Evolutionary conservation across 2,329 filamentous ascomycete genomes (phyloP).

Genomic region (Trichophyton benhamiae): DNA sequence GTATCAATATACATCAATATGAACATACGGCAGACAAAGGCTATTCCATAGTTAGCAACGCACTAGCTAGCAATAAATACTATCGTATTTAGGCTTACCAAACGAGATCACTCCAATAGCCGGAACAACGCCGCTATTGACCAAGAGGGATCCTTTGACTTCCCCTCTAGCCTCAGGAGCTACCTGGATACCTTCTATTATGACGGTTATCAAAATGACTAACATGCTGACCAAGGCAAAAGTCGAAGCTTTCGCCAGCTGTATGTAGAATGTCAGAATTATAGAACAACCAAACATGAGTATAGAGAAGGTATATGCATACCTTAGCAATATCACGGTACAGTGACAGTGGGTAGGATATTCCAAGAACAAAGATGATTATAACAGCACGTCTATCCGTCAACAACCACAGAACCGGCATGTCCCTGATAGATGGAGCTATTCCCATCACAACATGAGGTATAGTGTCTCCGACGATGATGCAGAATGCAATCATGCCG

Average conservation of each 20-base stretch:
- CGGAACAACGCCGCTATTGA: slow-evolving; percentile 84
- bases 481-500: slow-evolving; percentile 95
- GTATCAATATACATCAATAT: not conserved
- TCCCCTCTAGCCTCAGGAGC: slow-evolving; percentile 59
- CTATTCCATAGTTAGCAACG: slow-evolving; percentile 31
- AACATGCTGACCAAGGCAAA: slow-evolving; percentile 86
- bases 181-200: slow-evolving; percentile 68
- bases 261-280: slow-evolving; percentile 21
- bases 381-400: slow-evolving; percentile 75
- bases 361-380: slow-evolving; percentile 68
- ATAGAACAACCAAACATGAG: not conserved
- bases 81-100: slow-evolving; percentile 42
- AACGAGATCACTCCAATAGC: slow-evolving; percentile 97
- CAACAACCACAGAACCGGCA: slow-evolving; percentile 69
- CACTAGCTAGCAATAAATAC: not conserved
- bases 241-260: slow-evolving; percentile 93
- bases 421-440: slow-evolving; percentile 60
- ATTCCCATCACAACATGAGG: slow-evolving; percentile 75
- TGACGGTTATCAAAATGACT: slow-evolving; percentile 75
- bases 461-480: slow-evolving; percentile 94
- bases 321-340: slow-evolving; percentile 97
- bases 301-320: slow-evolving; percentile 19
- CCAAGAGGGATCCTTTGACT: slow-evolving; percentile 57
- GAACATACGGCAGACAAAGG: slow-evolving; percentile 52
- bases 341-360: slow-evolving; percentile 83